Base-by-base conservation (phyloP, 805 yeast species). In the Millerago galiae region DNA sequence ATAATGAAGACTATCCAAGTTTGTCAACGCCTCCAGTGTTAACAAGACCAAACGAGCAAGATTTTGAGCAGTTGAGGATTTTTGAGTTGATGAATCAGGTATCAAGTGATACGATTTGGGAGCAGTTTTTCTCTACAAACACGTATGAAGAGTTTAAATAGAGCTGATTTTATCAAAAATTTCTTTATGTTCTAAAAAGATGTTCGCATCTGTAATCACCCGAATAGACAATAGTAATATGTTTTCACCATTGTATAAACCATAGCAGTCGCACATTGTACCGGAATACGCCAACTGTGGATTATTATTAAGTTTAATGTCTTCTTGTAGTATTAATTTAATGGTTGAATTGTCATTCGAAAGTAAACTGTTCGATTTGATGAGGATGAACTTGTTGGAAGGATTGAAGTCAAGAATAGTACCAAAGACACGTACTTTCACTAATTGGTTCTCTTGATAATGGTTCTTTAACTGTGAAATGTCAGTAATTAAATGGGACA, bases 21-120 rank as follows among this genome's bases (percentile, higher is more conserved):
- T 34, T 52, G 15, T 52, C 51, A 34, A 52, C 56, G 3, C 60
- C 55, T 10, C 57, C 57, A 10, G 35, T 36, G 24, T n/a, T 34
- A 7, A 12, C 28, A 9, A 41, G 41, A 10, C 18, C 43, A 3
- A 10, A 21, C 13, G 41, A 40, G n/a, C 51, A 47, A 18, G 60
- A 55, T 41, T 37, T 41, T 21, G 87, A 81, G 47, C 82, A 81
- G 5, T 72, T 70, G 46, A 65, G 68, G 39, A 71, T 80, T 16
- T 77, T 70, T 54, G 84, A 80, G 51, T 62, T 82, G 66, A 72
- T 82, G 46, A 74, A 71, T 52, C 82, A 75, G 55, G 74, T 79
- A 4, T 71, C 77, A 3, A 54, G 51, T 27, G 87, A 81, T 42
- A 67, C 79, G 21, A 79, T 81, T 28, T 81, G 87, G 84, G 86